These are phyloP conservation scores for Beauveria caledonica DNA, from an alignment of 2,329 filamentous ascomycete species.

Conservation along the genomic window DNA sequence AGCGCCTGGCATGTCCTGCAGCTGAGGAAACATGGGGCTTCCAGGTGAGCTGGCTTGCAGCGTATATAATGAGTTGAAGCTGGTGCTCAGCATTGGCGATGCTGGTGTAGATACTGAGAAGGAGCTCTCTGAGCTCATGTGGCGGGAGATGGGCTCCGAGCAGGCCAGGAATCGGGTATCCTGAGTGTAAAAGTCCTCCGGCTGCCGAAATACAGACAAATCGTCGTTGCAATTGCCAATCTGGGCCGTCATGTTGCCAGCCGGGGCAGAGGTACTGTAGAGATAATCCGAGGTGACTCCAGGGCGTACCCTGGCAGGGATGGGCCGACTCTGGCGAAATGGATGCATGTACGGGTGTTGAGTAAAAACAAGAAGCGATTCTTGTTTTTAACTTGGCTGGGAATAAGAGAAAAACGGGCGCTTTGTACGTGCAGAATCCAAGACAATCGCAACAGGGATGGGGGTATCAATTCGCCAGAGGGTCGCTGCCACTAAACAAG, in stretches of 20 bases:
- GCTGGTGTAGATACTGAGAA: conserved; percentile 19
- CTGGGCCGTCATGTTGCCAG: conserved; percentile 2
- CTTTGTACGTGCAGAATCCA: not conserved
- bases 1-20: conserved; percentile 10
- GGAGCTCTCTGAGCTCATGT: conserved; percentile 24
- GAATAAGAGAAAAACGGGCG: not conserved
- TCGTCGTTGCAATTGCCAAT: not conserved
- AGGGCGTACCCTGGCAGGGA: conserved; percentile 1
- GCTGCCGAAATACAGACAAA: not conserved
- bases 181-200: not conserved
- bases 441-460: not conserved
- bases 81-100: conserved; percentile 18
- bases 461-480: not conserved
- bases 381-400: not conserved
- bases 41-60: conserved; percentile 12
- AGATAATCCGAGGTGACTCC: not conserved
- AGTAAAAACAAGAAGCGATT: conserved; percentile 2
- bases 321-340: conserved; percentile 8
- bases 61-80: conserved; percentile 13
- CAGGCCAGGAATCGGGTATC: conserved; percentile 6
- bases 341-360: conserved; percentile 2
- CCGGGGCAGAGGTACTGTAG: conserved; percentile 7
- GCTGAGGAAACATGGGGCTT: conserved; percentile 10
- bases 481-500: not conserved
- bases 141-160: conserved; percentile 19